Base-by-base conservation (phyloP, 345 rosid genomes). In the Eucalyptus pauciflora region DNA sequence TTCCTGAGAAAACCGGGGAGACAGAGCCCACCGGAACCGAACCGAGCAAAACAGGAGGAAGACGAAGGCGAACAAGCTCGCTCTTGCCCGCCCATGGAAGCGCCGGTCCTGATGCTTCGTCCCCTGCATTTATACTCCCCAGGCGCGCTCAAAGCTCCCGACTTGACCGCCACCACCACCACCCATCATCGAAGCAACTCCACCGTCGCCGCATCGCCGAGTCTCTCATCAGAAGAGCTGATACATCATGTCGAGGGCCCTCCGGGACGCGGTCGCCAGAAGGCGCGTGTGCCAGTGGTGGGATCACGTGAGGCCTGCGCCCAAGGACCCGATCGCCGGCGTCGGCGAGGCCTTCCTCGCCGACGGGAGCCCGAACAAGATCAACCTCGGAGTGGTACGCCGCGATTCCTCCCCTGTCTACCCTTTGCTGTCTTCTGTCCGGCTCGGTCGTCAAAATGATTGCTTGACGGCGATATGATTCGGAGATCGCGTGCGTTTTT, bases 371-470 rank as follows among this genome's bases (percentile, higher is more conserved):
- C 98, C 97, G 6, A 93, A 93, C 6, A 97, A 97, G 93, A 97
- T 97, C 90, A 96, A 96, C 87, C 98, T 97, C 79, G 99, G 99
- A 93, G 99, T 97, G 86, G 99, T 97, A 86, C 90, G 98, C 91
- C 79, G 52, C 71, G 17, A 5, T 62, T 27, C 31, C 64, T 29
- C 17, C 37, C 62, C 37, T 37, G 62, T 43, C 45, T 43, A 13
- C 46, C 20, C 50, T 88, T 54, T 46, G 22, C 51, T 62, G n/a
- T 52, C 17, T 14, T 46, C 33, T 60, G 10, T 29, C 3, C 17
- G 71, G 33, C 33, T 29, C 71, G 8, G 9, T 29, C 33, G 54
- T 85, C 31, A 85, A 49, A 48, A 37, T 49, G 50, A 29, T 27
- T 43, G 22, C 89, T 31, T 25, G 69, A 31, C 22, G 8, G 31